Evolutionary conservation across 306 rosid genomes (phyloP).

Genomic region (Cicer bijugum): DNA sequence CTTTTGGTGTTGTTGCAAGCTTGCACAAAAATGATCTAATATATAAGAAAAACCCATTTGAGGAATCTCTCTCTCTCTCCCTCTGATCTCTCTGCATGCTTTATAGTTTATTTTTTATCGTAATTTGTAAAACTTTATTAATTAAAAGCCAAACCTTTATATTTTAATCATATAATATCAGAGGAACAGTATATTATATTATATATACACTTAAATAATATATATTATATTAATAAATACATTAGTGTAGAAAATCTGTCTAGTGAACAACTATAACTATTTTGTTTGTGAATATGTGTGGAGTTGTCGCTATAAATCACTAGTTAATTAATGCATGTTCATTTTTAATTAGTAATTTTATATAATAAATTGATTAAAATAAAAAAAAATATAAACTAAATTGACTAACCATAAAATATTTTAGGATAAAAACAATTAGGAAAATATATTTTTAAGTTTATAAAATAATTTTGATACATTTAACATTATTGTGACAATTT

Average conservation of each 20-base stretch:
- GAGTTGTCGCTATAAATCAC: too few species aligned
- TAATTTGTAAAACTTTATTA: slow-evolving; percentile 46
- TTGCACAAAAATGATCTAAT: slow-evolving; percentile 45
- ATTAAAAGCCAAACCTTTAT: slow-evolving; percentile 38
- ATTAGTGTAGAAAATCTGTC: slow-evolving; percentile 39
- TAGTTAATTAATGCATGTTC: too few species aligned
- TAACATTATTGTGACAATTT: too few species aligned
- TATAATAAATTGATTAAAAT: too few species aligned
- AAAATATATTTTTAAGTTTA: too few species aligned
- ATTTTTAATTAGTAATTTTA: too few species aligned
- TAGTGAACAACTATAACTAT: neutral
- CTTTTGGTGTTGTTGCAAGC: slow-evolving; percentile 30
- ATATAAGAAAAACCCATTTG: slow-evolving; percentile 40
- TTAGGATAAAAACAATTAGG: too few species aligned
- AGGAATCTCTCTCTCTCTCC: slow-evolving; percentile 52
- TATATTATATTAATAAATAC: neutral
- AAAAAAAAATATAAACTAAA: too few species aligned
- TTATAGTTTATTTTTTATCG: slow-evolving; percentile 47
- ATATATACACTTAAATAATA: neutral
- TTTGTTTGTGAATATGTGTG: too few species aligned
- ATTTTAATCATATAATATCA: slow-evolving; percentile 30
- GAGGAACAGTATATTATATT: neutral
- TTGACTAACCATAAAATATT: too few species aligned
- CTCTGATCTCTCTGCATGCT: slow-evolving; percentile 34
- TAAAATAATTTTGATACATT: too few species aligned